Percentiles rank a stretch among this genome's conserved stretches.
Evolutionary conservation across 164 flowering plant genomes (phyloP).

Genomic region (Stephania cephalantha): DNA sequence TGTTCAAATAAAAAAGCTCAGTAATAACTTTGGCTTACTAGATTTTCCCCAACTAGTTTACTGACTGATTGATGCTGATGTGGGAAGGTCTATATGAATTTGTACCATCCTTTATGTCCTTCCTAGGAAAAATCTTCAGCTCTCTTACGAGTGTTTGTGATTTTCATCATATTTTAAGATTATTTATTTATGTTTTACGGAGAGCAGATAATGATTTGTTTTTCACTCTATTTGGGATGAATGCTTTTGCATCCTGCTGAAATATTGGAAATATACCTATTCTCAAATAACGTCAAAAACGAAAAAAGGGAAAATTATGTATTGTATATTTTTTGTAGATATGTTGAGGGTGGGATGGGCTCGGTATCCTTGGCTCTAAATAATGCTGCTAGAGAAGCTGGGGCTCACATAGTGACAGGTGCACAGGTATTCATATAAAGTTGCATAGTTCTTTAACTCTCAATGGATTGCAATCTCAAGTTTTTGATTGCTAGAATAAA

Average conservation of each 20-base stretch:
- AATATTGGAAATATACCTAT: not conserved
- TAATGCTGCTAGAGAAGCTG: conserved; percentile 79
- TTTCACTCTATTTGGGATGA: not conserved
- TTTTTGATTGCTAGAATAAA: not conserved
- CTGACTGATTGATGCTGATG: no score
- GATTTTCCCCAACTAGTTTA: no score
- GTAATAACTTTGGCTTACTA: no score
- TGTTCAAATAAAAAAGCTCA: no score
- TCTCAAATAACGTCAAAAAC: not conserved
- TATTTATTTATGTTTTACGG: no score
- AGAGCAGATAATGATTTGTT: not conserved
- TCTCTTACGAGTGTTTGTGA: not conserved
- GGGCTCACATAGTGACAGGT: conserved; percentile 67
- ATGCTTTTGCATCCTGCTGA: not conserved
- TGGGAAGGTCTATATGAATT: no score
- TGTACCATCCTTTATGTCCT: no score
- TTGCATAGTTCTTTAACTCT: not conserved
- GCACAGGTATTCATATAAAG: conserved; percentile 51
- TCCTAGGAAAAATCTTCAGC: no score
- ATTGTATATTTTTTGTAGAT: conserved; percentile 33
- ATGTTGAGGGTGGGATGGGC: conserved; percentile 98
- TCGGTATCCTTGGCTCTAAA: conserved; percentile 72
- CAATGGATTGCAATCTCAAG: not conserved
- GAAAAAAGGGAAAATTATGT: not conserved
- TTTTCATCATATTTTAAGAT: not conserved